Base-by-base conservation (phyloP, 352 stramenopile species). In the Phytophthora hybrid region DNA sequence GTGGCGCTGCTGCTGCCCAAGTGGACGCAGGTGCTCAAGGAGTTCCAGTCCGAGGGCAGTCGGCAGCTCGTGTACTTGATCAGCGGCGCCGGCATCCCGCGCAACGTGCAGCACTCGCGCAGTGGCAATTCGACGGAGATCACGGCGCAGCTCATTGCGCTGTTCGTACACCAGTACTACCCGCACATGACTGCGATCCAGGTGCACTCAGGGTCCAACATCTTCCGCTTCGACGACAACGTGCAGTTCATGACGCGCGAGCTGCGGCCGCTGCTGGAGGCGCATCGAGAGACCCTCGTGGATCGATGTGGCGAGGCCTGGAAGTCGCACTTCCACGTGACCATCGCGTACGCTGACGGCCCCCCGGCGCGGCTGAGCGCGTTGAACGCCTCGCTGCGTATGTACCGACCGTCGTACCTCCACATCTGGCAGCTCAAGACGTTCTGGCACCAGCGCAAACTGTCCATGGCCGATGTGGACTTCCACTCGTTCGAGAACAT, bases 371-470 rank as follows among this genome's bases (percentile, higher is more conserved):
- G 98, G 23, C 89, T 99, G 46, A 98, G 97, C 80, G 98, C 98
- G 19, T 93, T 99, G 63, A 99, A 99, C 76, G 93, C 97, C 14
- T 94, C 93, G 37, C 81, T 99, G 56, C 90, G 97, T 8, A 94
- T 95, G 23, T 99, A 99, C 80, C 71, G 80, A 16, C 97, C 97
- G 23, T 98, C 90, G 29, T 99, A 99, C 61, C 92, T 99, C 71
- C 97, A 99, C 81, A 97, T 99, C 65, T 99, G 97, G 97, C 95
- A 99, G 82, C 90, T 99, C 64, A 99, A 99, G 81, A 99, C 97
- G 1, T 99, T 99, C 79, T 99, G 98, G 98, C 95, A 99, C 76
- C 91, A 99, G 71, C 88, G 81, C 6, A 97, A 98, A 51, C 88
- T 99, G 59, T 97, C 91, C 49, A 91, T 98, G 75, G 93, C 92